Evolutionary conservation across 345 rosid species (phyloP), one percentile per base, ranked within the genome.

Genomic region (Capsella bursapastoris): DNA sequence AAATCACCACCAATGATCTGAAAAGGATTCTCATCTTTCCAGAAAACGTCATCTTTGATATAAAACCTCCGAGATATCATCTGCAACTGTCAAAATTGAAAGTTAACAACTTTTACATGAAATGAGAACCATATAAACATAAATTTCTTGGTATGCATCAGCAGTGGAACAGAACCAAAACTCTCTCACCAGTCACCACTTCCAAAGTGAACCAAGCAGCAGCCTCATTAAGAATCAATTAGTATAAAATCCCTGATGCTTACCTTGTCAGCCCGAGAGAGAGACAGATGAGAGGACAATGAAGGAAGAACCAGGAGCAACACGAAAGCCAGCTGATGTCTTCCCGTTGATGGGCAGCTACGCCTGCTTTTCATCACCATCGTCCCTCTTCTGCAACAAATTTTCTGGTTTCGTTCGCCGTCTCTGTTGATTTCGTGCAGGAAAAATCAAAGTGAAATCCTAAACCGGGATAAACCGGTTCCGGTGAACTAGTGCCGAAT

Each of bases 1-100:
- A 94, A 70, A 73, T 94, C 98, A 49, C 98, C 98, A 57, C 97
- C 97, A 52, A 94, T 90, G 57, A 94, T 86, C 82, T 75, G 89
- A 59, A 91, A 91, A 62, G 82, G 85, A 52, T 68, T 63, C 25
- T 89, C 93, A 67, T 88, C 93, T 82, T 85, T 94, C 93, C 93
- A 90, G 34, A 94, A 94, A 84, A 32, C 79, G 81, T 94, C 98
- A 31, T 86, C 76, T n/a, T 68, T 80, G 35, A 94, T 91, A 83
- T 86, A 86, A 72, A 91, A 94, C 12, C 65, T 82, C 38, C 60
- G 53, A 62, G 75, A 63, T 25, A n/a, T 63, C 15, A 62, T 55
- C 80, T 76, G 64, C 80, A 64, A 28, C 37, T 53, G 34, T 35
- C 3, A 16, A 40, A 49, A 8, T 0, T 3, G 61, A 49, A 66